Conservation (phyloP, 371 early-diverging fungal species). For the Blakeslea trispora region DNA sequence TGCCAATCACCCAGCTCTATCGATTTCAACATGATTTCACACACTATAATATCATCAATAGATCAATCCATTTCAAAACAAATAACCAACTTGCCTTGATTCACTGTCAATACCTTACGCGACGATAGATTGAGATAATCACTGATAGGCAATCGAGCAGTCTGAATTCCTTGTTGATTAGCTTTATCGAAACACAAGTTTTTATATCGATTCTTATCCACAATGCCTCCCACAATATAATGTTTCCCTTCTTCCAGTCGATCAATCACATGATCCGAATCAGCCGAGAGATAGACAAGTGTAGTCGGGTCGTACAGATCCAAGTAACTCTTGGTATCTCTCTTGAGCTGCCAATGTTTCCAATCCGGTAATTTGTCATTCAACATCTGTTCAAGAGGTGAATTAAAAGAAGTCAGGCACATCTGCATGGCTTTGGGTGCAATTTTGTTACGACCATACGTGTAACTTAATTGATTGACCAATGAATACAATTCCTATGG, state of each 20-base stretch:
- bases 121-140: slow-evolving; percentile 76
- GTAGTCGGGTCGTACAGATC: slow-evolving; percentile 49
- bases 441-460: slow-evolving; percentile 60
- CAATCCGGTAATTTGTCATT: slow-evolving; percentile 47
- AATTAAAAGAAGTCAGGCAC: slow-evolving; percentile 47
- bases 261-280: slow-evolving; percentile 75
- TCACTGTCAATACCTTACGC: slow-evolving; percentile 88
- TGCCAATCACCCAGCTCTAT: slow-evolving; percentile 67
- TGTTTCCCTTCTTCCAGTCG: slow-evolving; percentile 68
- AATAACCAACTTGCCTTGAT: slow-evolving; percentile 67
- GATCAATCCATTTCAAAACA: not conserved
- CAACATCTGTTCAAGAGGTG: slow-evolving; percentile 31
- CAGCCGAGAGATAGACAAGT: slow-evolving; percentile 89
- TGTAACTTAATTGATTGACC: slow-evolving; percentile 18
- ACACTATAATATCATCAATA: slow-evolving; percentile 41
- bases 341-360: slow-evolving; percentile 43
- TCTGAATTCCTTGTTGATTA: slow-evolving; percentile 64
- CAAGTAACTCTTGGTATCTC: slow-evolving; percentile 33
- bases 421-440: slow-evolving; percentile 51
- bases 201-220: slow-evolving; percentile 91
- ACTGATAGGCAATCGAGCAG: slow-evolving; percentile 85
- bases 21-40: slow-evolving; percentile 72
- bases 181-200: slow-evolving; percentile 82
- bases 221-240: slow-evolving; percentile 93
- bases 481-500: slow-evolving; percentile 42